Conservation (phyloP, 2,329 filamentous ascomycete species). For the Verruconis gallopava region DNA sequence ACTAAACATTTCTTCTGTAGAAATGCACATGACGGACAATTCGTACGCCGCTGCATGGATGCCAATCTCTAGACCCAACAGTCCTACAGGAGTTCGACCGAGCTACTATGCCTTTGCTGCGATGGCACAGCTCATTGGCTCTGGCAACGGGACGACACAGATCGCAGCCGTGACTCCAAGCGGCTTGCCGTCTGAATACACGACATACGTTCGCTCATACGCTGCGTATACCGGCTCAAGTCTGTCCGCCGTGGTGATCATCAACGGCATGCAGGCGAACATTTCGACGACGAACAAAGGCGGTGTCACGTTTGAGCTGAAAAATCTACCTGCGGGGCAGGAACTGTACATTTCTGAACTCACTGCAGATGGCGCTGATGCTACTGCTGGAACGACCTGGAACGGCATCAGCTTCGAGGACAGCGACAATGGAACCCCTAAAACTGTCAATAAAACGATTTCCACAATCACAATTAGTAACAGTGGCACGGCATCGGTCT, state of each 20-base stretch:
- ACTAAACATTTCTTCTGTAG: conserved; percentile 34
- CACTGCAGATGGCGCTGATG: conserved; percentile 33
- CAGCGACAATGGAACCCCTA: conserved; percentile 29
- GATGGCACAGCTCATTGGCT: conserved; percentile 36
- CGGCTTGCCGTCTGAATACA: conserved; percentile 24
- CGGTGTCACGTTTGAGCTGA: conserved; percentile 29
- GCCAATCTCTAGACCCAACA: conserved; percentile 29
- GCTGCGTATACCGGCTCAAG: conserved; percentile 30
- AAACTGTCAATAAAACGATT: conserved; percentile 22
- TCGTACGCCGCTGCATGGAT: conserved; percentile 39
- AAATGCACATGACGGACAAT: conserved; percentile 43
- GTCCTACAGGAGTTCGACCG: conserved; percentile 32
- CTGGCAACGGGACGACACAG: conserved; percentile 33
- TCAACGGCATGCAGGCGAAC: conserved; percentile 35
- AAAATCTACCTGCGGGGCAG: conserved; percentile 29
- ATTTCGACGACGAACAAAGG: conserved; percentile 24
- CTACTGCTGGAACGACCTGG: conserved; percentile 30
- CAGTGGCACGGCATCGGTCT: conserved; percentile 22
- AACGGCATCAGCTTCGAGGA: conserved; percentile 35
- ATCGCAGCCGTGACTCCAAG: conserved; percentile 24
- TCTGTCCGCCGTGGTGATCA: conserved; percentile 31
- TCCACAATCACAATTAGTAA: conserved; percentile 16
- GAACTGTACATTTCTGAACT: conserved; percentile 35
- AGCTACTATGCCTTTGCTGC: conserved; percentile 40
- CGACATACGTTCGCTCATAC: conserved; percentile 31